Conservation (phyloP, 2,329 filamentous ascomycete genomes). For the Clarireedia sp. region DNA sequence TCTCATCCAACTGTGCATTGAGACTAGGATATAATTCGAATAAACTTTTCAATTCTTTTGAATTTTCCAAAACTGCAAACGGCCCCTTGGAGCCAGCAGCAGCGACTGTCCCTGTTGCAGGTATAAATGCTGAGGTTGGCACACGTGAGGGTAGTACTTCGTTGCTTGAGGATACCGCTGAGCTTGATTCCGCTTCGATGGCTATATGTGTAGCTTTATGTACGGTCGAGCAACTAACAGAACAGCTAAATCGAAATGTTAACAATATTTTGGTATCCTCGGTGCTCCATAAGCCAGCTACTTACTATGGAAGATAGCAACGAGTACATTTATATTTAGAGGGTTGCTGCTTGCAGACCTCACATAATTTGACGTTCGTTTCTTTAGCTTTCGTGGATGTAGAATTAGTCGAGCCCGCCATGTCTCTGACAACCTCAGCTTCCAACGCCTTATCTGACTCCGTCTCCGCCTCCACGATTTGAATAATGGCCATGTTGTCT, state of each 20-base stretch:
- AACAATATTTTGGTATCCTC: neutral
- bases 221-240: constrained; percentile 46
- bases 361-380: constrained; percentile 37
- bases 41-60: constrained; percentile 41
- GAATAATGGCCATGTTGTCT: too few relatives aligned
- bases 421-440: neutral
- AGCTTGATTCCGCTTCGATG: constrained; percentile 8
- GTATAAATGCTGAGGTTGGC: neutral
- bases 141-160: neutral
- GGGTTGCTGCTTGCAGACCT: constrained; percentile 42
- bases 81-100: constrained; percentile 32
- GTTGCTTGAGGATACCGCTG: neutral
- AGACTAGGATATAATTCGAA: constrained; percentile 47
- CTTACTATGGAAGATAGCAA: constrained; percentile 52
- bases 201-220: constrained; percentile 35
- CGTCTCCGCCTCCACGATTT: too few relatives aligned
- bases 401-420: neutral
- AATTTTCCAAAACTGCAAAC: constrained; percentile 44
- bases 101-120: constrained; percentile 20
- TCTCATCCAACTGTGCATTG: constrained; percentile 38
- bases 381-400: neutral
- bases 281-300: constrained; percentile 6
- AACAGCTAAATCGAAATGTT: constrained; percentile 39
- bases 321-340: constrained; percentile 57
- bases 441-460: neutral